These are phyloP conservation scores for Teunomyces lycoperdinae DNA, from an alignment of 805 yeast genomes.

Conservation along the genomic window DNA sequence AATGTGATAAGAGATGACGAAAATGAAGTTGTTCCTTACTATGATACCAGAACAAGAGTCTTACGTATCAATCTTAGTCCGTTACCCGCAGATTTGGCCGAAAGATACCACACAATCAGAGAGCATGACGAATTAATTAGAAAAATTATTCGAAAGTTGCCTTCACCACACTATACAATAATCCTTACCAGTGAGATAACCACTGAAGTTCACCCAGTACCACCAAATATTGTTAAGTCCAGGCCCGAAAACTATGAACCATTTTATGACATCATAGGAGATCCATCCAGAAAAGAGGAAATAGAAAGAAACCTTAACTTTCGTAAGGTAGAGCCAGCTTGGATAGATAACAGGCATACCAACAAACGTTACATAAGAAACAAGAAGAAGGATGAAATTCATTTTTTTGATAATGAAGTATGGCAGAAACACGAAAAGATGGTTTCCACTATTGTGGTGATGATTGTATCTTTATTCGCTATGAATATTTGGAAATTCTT, in stretches of 20 bases:
- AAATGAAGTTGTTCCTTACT: conserved; percentile 51
- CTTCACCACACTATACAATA: conserved; percentile 69
- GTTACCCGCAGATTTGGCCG: conserved; percentile 29
- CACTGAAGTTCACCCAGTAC: conserved; percentile 28
- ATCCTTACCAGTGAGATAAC: conserved; percentile 44
- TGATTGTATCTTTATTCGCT: conserved; percentile 18
- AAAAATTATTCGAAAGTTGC: conserved; percentile 60
- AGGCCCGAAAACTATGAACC: conserved; percentile 38
- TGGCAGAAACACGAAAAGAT: conserved; percentile 51
- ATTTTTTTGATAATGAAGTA: conserved; percentile 43
- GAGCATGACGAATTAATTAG: conserved; percentile 49
- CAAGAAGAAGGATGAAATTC: conserved; percentile 33
- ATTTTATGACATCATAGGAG: conserved; percentile 56
- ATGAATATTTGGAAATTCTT: conserved; percentile 11
- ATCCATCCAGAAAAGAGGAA: conserved; percentile 49
- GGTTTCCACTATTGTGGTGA: conserved; percentile 35
- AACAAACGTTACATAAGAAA: conserved; percentile 28
- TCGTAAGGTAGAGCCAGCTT: conserved; percentile 26
- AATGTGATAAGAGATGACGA: conserved; percentile 37
- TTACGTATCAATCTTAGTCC: conserved; percentile 56
- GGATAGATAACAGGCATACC: conserved; percentile 25
- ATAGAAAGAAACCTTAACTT: conserved; percentile 52
- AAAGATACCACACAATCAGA: conserved; percentile 27
- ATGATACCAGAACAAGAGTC: conserved; percentile 62
- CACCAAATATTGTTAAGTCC: conserved; percentile 26